Base-by-base conservation (phyloP, 768 basidiomycete species). In the Tricholoma sp. region DNA sequence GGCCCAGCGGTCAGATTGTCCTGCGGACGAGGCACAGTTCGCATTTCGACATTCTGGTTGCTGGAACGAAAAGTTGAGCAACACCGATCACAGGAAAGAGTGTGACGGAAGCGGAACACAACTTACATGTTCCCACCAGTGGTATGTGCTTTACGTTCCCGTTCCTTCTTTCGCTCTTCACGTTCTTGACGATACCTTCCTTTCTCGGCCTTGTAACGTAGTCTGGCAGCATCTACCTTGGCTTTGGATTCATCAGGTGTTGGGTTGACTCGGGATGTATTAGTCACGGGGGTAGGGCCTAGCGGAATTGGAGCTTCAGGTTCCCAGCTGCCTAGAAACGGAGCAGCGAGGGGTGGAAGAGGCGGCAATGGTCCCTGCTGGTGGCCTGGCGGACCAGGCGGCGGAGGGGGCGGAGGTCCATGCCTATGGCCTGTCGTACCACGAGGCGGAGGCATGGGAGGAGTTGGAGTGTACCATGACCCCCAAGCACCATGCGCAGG, bases 121-220 rank as follows among this genome's bases (percentile, higher is more conserved):
- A 45, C 61, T 42, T 47, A 65, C 63, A 53, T 11, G 28, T 61
- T 62, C 4, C 15, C 29, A 0, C 42, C 39, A 12, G 45, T 63
- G 12, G 54, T 51, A 42, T 57, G 61, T 34, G 54, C 52, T 55
- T 56, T 67, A 10, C 53, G 52, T 48, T 70, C 72, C 53, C 69
- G 70, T 55, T 72, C 74, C 59, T 70, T 74, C 60, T 67, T 76
- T 55, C 75, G 79, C 24, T 73, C 71, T 49, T 83, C 81, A 52
- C 82, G 78, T 52, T 84, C 81, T 60, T 72, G 71, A 29, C 87
- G 80, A 62, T 89, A 89, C 20, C 74, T 74, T 62, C 88, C 87
- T 64, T 91, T 91, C 68, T 84, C 80, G 1, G 75, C 76, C 69
- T 82, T 87, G 68, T 91, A 91, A 20, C 71, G 70, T 28, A 74